phyloP scores from a whole-genome alignment of 225 moss, liverwort and hornwort genomes.

The Straminergon stramineum region DNA sequence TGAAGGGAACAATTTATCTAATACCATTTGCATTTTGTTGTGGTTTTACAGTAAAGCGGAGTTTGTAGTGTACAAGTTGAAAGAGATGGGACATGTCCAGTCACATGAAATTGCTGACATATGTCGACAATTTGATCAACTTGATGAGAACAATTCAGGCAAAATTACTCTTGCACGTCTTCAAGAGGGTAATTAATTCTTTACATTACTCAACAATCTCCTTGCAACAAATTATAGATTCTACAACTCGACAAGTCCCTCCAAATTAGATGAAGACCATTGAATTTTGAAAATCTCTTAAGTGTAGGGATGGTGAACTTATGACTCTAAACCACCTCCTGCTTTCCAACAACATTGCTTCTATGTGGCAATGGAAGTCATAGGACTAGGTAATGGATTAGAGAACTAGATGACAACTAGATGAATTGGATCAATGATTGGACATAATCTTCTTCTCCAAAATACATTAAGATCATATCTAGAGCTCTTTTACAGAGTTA shows the following conservation, averaged over 20 bases:
- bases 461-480: neutral
- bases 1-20: neutral
- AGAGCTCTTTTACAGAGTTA: neutral
- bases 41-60: slow-evolving; percentile 58
- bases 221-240: neutral
- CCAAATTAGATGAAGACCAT: neutral
- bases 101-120: slow-evolving; percentile 36
- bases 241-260: neutral
- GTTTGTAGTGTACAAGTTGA: slow-evolving; percentile 75
- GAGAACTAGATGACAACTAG: neutral
- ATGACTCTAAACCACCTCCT: neutral
- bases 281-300: neutral
- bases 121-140: slow-evolving; percentile 50
- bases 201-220: neutral
- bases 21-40: neutral
- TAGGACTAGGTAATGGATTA: no score
- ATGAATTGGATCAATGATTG: neutral
- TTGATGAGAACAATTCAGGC: slow-evolving; percentile 48
- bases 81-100: slow-evolving; percentile 58
- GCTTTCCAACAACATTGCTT: neutral
- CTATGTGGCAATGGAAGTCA: neutral
- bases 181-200: slow-evolving; percentile 28
- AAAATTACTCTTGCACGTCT: slow-evolving; percentile 70
- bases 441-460: no score
- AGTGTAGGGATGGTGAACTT: neutral